phyloP scores from a whole-genome alignment of 1,284 basidiomycete species.

The Sanghuangporus weigelae region DNA sequence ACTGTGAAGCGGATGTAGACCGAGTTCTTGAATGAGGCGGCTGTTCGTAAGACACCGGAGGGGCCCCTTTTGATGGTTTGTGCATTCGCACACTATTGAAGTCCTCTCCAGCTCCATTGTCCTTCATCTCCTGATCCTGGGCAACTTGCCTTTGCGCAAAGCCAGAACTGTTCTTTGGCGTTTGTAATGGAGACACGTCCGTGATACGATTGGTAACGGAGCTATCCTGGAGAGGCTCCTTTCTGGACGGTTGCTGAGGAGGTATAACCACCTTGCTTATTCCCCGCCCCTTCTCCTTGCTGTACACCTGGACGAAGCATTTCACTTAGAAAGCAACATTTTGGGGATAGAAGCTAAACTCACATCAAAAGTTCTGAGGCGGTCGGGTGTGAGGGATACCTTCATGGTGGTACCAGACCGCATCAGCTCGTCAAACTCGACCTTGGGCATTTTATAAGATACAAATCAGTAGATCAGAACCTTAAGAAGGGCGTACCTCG shows the following conservation, averaged over 20 bases:
- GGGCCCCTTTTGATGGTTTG: constrained; percentile 10
- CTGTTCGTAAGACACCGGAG: constrained; percentile 14
- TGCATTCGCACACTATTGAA: constrained; percentile 1
- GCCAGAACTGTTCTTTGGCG: not conserved
- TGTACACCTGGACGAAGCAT: constrained; percentile 44
- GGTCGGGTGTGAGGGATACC: constrained; percentile 90
- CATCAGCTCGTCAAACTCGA: constrained; percentile 90
- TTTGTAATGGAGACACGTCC: not conserved
- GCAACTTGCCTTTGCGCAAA: not conserved
- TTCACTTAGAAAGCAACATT: not conserved
- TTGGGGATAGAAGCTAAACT: constrained; percentile 28
- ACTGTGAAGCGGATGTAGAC: constrained; percentile 13
- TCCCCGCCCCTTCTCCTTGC: constrained; percentile 56
- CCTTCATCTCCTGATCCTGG: not conserved
- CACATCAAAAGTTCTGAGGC: constrained; percentile 88
- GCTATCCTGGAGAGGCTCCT: constrained; percentile 11
- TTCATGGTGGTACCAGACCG: constrained; percentile 86
- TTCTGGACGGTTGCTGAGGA: constrained; percentile 10
- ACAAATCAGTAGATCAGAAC: constrained; percentile 24
- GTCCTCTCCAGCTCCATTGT: not conserved
- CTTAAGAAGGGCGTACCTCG: constrained; percentile 24
- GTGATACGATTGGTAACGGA: not conserved
- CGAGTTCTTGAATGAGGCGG: constrained; percentile 6
- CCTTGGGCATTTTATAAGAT: constrained; percentile 27
- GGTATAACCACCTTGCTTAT: constrained; percentile 27